phyloP scores from a whole-genome alignment of 805 yeast species.

The Pichia gijzeniarum region DNA sequence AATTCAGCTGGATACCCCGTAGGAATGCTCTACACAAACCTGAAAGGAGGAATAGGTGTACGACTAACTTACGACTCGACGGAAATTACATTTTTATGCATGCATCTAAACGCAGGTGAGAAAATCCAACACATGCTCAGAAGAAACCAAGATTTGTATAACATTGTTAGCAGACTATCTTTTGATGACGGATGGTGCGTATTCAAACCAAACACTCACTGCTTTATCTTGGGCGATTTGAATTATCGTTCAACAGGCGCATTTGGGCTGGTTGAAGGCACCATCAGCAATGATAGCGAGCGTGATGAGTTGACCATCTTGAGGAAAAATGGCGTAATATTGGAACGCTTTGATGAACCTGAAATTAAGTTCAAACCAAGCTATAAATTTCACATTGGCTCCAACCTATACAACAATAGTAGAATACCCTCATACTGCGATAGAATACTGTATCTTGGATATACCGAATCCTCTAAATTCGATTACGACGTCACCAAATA shows the following conservation, averaged over 20 bases:
- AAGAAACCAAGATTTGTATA: conserved; percentile 48
- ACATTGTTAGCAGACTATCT: conserved; percentile 46
- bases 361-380: conserved; percentile 69
- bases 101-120: conserved; percentile 78
- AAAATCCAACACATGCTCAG: conserved; percentile 41
- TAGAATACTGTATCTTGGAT: conserved; percentile 56
- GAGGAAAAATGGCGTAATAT: conserved; percentile 37
- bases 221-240: conserved; percentile 78
- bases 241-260: conserved; percentile 57
- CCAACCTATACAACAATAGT: conserved; percentile 42
- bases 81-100: conserved; percentile 55
- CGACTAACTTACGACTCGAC: conserved; percentile 35
- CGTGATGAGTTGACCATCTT: conserved; percentile 47
- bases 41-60: conserved; percentile 71
- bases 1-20: conserved; percentile 34
- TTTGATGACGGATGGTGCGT: conserved; percentile 53
- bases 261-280: not conserved
- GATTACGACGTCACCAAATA: conserved; percentile 35
- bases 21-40: conserved; percentile 54
- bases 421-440: conserved; percentile 91
- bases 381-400: conserved; percentile 55
- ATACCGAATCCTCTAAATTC: conserved; percentile 21
- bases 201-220: conserved; percentile 47
- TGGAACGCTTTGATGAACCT: conserved; percentile 62
- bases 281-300: conserved; percentile 5